These are phyloP conservation scores for Myriosclerotinia curreyana DNA, from an alignment of 2,329 filamentous ascomycete genomes.

Conservation along the genomic window DNA sequence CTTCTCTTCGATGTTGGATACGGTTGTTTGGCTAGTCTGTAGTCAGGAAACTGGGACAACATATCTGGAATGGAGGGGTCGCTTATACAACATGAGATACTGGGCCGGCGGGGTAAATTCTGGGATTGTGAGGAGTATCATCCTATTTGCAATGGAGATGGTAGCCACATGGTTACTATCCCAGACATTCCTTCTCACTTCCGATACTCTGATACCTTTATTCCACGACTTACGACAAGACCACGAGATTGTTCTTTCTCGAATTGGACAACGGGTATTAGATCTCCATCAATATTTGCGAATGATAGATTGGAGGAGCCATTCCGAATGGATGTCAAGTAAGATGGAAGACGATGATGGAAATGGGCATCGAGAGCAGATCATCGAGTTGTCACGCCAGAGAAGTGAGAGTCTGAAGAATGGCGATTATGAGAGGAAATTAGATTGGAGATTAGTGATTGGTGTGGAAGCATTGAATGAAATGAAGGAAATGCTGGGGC, in stretches of 20 bases:
- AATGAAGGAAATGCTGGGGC: conserved; percentile 28
- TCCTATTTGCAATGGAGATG: neutral
- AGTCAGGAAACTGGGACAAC: neutral
- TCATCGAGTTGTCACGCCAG: conserved; percentile 4
- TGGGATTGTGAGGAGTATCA: neutral
- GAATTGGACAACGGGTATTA: neutral
- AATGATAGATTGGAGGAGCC: neutral
- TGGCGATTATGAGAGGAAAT: conserved; percentile 17
- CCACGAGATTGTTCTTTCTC: neutral
- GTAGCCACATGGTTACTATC: conserved; percentile 10
- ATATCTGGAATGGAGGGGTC: neutral
- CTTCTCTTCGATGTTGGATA: neutral
- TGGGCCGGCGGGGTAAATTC: neutral
- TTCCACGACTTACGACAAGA: neutral
- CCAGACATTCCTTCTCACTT: neutral
- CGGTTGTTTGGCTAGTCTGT: neutral
- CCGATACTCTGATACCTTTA: neutral
- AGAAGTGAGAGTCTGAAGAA: neutral
- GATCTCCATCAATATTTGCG: neutral
- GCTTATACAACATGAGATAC: conserved; percentile 6
- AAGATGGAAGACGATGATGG: neutral
- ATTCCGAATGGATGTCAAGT: neutral
- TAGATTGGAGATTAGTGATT: conserved; percentile 26
- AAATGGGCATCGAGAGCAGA: conserved; percentile 2
- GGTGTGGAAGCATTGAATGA: conserved; percentile 25